A percentile compares a stretch with the other conserved stretches of the same genome.
Evolutionary conservation across 306 rosid genomes (phyloP).

Genomic region (Mucuna pruriens): DNA sequence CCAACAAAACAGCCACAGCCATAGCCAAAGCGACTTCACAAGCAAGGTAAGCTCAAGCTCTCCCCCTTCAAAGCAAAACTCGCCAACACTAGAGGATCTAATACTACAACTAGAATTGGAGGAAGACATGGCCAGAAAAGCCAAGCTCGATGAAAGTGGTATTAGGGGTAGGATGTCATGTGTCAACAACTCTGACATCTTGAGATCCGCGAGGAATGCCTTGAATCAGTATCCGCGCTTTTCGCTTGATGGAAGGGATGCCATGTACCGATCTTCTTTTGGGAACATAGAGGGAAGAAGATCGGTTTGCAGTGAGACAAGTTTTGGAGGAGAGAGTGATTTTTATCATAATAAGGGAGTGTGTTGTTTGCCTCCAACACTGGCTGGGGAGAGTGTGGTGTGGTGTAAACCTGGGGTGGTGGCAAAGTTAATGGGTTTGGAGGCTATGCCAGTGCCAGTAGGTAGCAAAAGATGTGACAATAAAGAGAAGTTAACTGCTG

Average conservation of each 20-base stretch:
- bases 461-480: slow-evolving; percentile 31
- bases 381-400: slow-evolving; percentile 78
- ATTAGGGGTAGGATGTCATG: slow-evolving; percentile 71
- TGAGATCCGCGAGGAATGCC: slow-evolving; percentile 87
- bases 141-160: slow-evolving; percentile 46
- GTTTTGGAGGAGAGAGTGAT: slow-evolving; percentile 34
- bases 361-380: slow-evolving; percentile 51
- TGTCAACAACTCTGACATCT: slow-evolving; percentile 77
- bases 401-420: slow-evolving; percentile 95
- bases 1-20: slow-evolving; percentile 47
- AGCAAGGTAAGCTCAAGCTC: slow-evolving; percentile 40
- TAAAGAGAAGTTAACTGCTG: slow-evolving; percentile 43
- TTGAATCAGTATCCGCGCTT: slow-evolving; percentile 92
- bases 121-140: slow-evolving; percentile 67
- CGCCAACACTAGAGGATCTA: slow-evolving; percentile 70
- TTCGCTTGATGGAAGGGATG: slow-evolving; percentile 93
- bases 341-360: slow-evolving; percentile 30
- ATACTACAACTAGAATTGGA: slow-evolving; percentile 70
- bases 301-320: slow-evolving; percentile 61
- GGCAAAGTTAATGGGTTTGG: slow-evolving; percentile 93
- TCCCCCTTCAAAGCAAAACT: slow-evolving; percentile 43
- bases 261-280: slow-evolving; percentile 84
- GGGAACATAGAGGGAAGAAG: slow-evolving; percentile 58
- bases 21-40: slow-evolving; percentile 35
- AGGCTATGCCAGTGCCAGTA: slow-evolving; percentile 74